Evolutionary conservation across 305 asterid species (phyloP).

Genomic region (Petunia hybrid): DNA sequence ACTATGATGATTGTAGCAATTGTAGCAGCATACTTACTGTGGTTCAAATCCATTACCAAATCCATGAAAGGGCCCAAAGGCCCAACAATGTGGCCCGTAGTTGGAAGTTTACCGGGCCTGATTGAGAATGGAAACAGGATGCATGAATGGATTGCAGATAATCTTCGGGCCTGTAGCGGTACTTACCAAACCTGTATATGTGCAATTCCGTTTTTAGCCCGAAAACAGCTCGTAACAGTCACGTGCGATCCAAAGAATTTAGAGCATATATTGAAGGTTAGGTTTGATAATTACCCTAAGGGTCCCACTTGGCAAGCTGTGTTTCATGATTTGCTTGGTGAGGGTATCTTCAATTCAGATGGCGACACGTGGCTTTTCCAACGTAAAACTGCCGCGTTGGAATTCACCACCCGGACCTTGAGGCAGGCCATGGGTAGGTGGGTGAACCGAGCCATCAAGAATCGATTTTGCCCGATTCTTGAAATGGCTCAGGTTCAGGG

Average conservation of each 20-base stretch:
- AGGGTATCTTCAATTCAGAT: constrained; percentile 68
- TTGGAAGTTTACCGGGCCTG: constrained; percentile 70
- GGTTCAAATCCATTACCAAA: constrained; percentile 57
- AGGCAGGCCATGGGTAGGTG: constrained; percentile 76
- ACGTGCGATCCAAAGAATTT: constrained; percentile 71
- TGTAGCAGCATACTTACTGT: constrained; percentile 49
- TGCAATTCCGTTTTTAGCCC: constrained; percentile 60
- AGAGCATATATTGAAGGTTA: constrained; percentile 62
- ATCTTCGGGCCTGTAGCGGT: constrained; percentile 61
- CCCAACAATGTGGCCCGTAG: constrained; percentile 62
- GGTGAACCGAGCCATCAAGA: constrained; percentile 68
- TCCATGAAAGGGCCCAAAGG: constrained; percentile 52
- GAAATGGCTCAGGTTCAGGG: constrained; percentile 49
- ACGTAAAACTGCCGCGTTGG: constrained; percentile 70
- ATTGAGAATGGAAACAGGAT: constrained; percentile 48
- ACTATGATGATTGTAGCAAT: constrained; percentile 46
- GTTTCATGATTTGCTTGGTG: constrained; percentile 66
- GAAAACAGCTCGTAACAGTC: constrained; percentile 69
- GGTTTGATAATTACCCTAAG: constrained; percentile 70
- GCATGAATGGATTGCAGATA: constrained; percentile 76
- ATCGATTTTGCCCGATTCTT: constrained; percentile 57
- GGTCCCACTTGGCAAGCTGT: constrained; percentile 78
- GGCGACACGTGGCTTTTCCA: constrained; percentile 78
- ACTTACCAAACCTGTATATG: constrained; percentile 66
- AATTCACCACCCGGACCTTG: constrained; percentile 66